These are phyloP conservation scores for Macadamia integrifolia DNA, from an alignment of 164 flowering plant species.

Conservation along the genomic window DNA sequence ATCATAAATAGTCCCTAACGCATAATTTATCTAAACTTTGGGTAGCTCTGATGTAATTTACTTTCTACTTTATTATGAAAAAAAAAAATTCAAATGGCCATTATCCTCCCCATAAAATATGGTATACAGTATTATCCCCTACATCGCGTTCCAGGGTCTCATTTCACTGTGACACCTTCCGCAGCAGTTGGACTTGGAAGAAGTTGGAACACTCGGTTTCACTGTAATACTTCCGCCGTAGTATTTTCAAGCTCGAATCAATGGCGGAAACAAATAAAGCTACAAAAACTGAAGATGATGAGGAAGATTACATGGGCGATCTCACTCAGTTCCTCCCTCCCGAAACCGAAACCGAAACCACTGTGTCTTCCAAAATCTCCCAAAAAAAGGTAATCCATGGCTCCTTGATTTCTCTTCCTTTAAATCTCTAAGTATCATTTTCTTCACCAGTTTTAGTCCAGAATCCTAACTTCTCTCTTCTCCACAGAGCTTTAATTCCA, in stretches of 20 bases:
- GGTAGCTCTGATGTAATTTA: too few species aligned
- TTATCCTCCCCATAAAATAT: too few species aligned
- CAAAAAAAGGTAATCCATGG: conserved; percentile 28
- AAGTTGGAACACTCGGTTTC: too few species aligned
- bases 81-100: too few species aligned
- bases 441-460: background rate
- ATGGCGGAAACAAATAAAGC: conserved; percentile 29
- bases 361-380: conserved; percentile 23
- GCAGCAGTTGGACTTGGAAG: too few species aligned
- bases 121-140: too few species aligned
- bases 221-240: too few species aligned
- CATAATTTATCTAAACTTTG: too few species aligned
- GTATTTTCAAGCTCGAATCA: background rate
- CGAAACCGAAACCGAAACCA: conserved; percentile 25
- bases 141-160: too few species aligned
- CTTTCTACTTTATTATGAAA: too few species aligned
- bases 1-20: too few species aligned
- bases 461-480: conserved; percentile 7
- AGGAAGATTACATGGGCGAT: conserved; percentile 91
- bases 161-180: too few species aligned
- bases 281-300: conserved; percentile 22
- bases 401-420: background rate
- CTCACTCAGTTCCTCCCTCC: conserved; percentile 75
- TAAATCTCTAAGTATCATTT: background rate
- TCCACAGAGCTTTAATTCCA: conserved; percentile 23